Percentiles rank a stretch among this genome's conserved stretches.
These are phyloP conservation scores for Gossypium schwendimanii DNA, from an alignment of 441 rosid species.

Conservation along the genomic window DNA sequence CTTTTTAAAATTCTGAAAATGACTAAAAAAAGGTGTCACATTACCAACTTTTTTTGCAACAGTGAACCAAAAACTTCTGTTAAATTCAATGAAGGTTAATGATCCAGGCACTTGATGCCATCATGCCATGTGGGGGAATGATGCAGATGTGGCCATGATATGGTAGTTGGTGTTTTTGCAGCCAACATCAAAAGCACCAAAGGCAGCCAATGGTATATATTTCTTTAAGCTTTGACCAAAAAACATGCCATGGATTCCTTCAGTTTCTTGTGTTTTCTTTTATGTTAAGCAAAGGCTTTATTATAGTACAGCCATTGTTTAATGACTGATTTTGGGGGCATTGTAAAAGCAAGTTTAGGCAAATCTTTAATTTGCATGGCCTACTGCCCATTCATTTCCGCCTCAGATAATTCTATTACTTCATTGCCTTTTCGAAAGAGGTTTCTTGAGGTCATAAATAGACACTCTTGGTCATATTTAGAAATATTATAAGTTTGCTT, in stretches of 20 bases:
- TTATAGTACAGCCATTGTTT: not conserved
- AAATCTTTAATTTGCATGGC: constrained; percentile 7
- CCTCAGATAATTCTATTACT: constrained; percentile 6
- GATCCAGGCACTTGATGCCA: not conserved
- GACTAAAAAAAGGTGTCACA: not conserved
- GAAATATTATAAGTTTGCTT: not conserved
- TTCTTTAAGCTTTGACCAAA: not conserved
- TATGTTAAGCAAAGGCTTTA: constrained; percentile 3
- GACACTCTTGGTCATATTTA: not conserved
- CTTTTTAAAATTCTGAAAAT: not conserved
- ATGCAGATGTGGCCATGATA: not conserved
- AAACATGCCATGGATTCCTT: too few species aligned
- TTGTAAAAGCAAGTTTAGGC: not conserved
- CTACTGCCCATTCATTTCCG: constrained; percentile 12
- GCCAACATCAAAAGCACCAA: not conserved
- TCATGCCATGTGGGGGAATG: not conserved
- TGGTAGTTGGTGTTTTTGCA: not conserved
- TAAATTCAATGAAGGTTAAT: not conserved
- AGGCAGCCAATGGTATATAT: not conserved
- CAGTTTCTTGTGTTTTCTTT: not conserved
- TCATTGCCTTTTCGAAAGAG: not conserved
- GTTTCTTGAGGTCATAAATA: not conserved
- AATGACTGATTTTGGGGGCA: constrained; percentile 8
- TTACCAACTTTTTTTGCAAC: not conserved
- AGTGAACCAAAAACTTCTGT: not conserved